Evolutionary conservation across 1,139 yeast genomes (phyloP).

Genomic region (Meyerozyma guilliermondii): DNA sequence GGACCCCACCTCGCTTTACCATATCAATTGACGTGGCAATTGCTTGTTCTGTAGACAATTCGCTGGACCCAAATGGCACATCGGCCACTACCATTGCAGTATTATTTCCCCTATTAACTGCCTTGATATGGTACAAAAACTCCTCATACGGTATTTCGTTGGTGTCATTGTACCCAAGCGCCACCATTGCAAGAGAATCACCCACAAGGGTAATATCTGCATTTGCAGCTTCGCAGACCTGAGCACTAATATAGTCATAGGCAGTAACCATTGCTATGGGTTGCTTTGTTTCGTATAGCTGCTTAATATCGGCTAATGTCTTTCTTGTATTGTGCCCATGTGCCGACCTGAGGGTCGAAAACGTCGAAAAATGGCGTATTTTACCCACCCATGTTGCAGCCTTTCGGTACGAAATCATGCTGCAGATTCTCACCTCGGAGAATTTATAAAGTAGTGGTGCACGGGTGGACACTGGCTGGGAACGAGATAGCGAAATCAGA

Average conservation of each 20-base stretch:
- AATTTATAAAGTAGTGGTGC: not conserved
- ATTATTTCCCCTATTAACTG: conserved; percentile 69
- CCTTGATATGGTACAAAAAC: conserved; percentile 67
- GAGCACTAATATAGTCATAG: conserved; percentile 77
- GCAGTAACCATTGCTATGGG: conserved; percentile 81
- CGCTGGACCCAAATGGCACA: conserved; percentile 85
- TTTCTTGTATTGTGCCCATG: conserved; percentile 5
- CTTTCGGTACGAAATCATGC: not conserved
- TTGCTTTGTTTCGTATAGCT: conserved; percentile 32
- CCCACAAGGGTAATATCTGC: conserved; percentile 78
- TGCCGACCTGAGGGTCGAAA: not conserved
- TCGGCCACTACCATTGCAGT: conserved; percentile 76
- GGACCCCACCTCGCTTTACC: conserved; percentile 61
- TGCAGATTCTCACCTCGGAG: not conserved
- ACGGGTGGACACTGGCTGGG: not conserved
- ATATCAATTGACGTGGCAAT: conserved; percentile 56
- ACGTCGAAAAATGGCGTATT: not conserved
- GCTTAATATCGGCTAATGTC: conserved; percentile 40
- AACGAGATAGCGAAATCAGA: too few species aligned
- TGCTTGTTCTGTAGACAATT: conserved; percentile 61
- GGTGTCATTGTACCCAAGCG: conserved; percentile 78
- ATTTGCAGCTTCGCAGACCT: conserved; percentile 63
- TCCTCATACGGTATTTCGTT: conserved; percentile 73
- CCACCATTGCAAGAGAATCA: conserved; percentile 89
- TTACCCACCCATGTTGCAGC: not conserved